Percentiles rank a stretch among this genome's conserved stretches.
Evolutionary conservation across 352 stramenopile genomes (phyloP).

Genomic region (Pythium biforme): DNA sequence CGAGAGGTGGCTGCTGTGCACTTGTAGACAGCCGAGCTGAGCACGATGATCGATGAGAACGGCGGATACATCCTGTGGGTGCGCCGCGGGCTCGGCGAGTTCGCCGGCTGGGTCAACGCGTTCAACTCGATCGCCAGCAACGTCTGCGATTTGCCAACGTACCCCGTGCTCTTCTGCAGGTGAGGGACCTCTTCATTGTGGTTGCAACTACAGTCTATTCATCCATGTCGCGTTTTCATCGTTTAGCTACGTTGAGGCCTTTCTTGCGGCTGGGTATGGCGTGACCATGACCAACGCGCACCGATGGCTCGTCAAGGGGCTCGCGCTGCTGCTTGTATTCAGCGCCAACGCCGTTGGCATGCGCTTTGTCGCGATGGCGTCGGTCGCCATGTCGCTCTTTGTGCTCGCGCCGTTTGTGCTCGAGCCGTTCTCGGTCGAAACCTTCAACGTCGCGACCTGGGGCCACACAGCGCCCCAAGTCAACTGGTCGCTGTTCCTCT

Average conservation of each 20-base stretch:
- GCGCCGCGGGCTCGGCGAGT: constrained; percentile 73
- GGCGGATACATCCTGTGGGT: constrained; percentile 87
- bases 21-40: constrained; percentile 70
- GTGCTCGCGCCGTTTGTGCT: constrained; percentile 79
- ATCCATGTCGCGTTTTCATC: background rate
- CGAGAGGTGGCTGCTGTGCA: constrained; percentile 1
- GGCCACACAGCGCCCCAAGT: constrained; percentile 62
- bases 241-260: constrained; percentile 72
- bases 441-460: constrained; percentile 77
- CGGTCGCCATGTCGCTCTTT: constrained; percentile 80
- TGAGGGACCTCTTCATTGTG: too few species aligned
- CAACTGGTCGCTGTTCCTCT: constrained; percentile 85
- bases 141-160: constrained; percentile 80
- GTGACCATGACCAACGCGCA: constrained; percentile 51
- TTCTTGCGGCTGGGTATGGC: constrained; percentile 58
- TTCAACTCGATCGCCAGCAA: constrained; percentile 87
- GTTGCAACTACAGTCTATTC: too few species aligned
- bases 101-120: constrained; percentile 80
- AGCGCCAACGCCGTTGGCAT: constrained; percentile 71
- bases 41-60: constrained; percentile 85
- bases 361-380: constrained; percentile 69
- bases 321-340: constrained; percentile 71
- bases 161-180: constrained; percentile 81
- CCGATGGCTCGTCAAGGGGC: constrained; percentile 71
- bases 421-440: constrained; percentile 67